A percentile compares a stretch with the other conserved stretches of the same genome.
These are phyloP conservation scores for Aulographum hederae DNA, from an alignment of 2,329 filamentous ascomycete species.

Conservation along the genomic window DNA sequence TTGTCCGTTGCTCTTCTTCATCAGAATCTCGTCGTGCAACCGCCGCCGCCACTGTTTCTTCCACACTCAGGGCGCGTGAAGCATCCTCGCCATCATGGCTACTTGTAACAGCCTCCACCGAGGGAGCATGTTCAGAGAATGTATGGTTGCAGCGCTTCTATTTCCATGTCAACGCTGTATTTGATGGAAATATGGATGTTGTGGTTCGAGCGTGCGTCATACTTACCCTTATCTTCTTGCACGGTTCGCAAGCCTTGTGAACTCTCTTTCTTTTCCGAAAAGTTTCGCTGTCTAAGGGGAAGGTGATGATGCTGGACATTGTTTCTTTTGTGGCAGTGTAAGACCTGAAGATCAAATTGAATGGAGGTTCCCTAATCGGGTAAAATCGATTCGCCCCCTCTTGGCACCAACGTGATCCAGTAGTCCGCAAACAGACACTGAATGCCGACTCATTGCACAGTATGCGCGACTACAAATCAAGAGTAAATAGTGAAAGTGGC, in stretches of 20 bases:
- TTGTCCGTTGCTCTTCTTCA: constrained; percentile 4
- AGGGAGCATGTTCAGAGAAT: constrained; percentile 17
- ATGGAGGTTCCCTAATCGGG: too few relatives aligned
- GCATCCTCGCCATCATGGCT: neutral
- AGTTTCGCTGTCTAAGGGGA: constrained; percentile 25
- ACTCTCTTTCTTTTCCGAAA: constrained; percentile 25
- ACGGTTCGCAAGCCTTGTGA: constrained; percentile 23
- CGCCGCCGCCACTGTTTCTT: constrained; percentile 1
- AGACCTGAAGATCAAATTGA: too few relatives aligned
- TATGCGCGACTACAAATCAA: too few relatives aligned
- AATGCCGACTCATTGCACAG: too few relatives aligned
- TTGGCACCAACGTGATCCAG: too few relatives aligned
- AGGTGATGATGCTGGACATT: constrained; percentile 25
- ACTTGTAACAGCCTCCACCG: constrained; percentile 1
- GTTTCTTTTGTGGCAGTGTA: constrained; percentile 1
- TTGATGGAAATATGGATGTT: neutral
- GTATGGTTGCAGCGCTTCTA: constrained; percentile 24
- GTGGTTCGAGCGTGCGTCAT: too few relatives aligned
- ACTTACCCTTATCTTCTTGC: constrained; percentile 24
- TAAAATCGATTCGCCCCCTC: too few relatives aligned
- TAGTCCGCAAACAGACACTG: too few relatives aligned
- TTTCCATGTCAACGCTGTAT: constrained; percentile 2
- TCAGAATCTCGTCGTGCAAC: constrained; percentile 10
- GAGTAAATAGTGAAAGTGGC: too few relatives aligned
- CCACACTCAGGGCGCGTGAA: neutral